These are phyloP conservation scores for Forsythia viridissima DNA, from an alignment of 257 asterid species.

Conservation along the genomic window DNA sequence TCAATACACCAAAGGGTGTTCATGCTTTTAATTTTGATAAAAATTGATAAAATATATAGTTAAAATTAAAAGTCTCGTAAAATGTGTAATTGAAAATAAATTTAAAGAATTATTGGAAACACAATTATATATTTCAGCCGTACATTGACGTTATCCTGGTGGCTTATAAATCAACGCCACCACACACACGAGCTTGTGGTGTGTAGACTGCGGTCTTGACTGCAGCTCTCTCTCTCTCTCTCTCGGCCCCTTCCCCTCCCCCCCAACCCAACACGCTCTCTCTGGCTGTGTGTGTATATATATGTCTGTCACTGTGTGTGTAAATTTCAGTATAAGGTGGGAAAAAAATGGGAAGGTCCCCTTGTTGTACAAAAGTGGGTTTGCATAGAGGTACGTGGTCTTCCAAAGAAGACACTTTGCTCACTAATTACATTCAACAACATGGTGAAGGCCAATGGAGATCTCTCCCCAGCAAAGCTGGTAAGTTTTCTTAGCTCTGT, in stretches of 20 bases:
- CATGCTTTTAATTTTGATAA: too few species aligned
- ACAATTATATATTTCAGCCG: neutral
- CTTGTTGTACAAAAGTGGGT: slow-evolving; percentile 61
- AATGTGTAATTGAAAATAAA: too few species aligned
- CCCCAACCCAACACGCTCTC: too few species aligned
- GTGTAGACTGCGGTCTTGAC: neutral
- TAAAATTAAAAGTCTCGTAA: too few species aligned
- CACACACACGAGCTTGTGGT: slow-evolving; percentile 1
- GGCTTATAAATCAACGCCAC: slow-evolving; percentile 24
- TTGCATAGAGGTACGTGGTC: slow-evolving; percentile 62
- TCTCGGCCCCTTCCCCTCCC: neutral
- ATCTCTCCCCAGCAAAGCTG: slow-evolving; percentile 57
- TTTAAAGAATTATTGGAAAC: too few species aligned
- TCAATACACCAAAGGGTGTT: too few species aligned
- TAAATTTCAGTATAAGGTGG: too few species aligned
- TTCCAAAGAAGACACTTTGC: slow-evolving; percentile 46
- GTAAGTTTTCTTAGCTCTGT: slow-evolving; percentile 14
- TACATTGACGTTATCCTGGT: neutral
- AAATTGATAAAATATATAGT: too few species aligned
- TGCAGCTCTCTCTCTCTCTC: slow-evolving; percentile 1
- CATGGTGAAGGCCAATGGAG: slow-evolving; percentile 70
- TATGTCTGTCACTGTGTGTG: too few species aligned
- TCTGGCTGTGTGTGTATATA: too few species aligned
- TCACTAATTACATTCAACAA: slow-evolving; percentile 41
- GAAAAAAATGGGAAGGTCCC: slow-evolving; percentile 50